phyloP scores from a whole-genome alignment of 2,329 filamentous ascomycete genomes.

The Orbilia quercus region DNA sequence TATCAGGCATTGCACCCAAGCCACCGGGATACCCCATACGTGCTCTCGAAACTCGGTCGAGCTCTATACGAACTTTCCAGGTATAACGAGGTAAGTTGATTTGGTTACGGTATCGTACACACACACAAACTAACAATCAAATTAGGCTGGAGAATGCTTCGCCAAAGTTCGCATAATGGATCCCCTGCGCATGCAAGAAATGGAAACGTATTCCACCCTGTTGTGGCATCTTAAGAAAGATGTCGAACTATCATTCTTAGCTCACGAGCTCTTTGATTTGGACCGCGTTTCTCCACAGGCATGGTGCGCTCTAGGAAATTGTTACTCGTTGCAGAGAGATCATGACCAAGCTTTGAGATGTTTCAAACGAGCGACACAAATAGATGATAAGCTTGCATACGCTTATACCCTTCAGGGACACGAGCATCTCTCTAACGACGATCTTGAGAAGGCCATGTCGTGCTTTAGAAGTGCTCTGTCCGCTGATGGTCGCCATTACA shows the following conservation, averaged over 20 bases:
- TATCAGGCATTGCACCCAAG: slow-evolving; percentile 76
- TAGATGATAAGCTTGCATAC: slow-evolving; percentile 91
- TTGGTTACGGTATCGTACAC: background rate
- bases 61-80: slow-evolving; percentile 90
- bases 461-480: slow-evolving; percentile 87
- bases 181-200: slow-evolving; percentile 86
- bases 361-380: slow-evolving; percentile 91
- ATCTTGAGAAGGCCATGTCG: slow-evolving; percentile 91
- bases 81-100: slow-evolving; percentile 73
- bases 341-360: slow-evolving; percentile 94
- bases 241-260: slow-evolving; percentile 88
- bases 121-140: slow-evolving; percentile 33
- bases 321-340: slow-evolving; percentile 89
- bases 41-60: slow-evolving; percentile 87
- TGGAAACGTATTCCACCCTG: slow-evolving; percentile 98
- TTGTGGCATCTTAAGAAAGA: slow-evolving; percentile 98
- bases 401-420: slow-evolving; percentile 96
- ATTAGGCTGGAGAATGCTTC: slow-evolving; percentile 81
- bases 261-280: slow-evolving; percentile 86
- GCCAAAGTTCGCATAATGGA: slow-evolving; percentile 80
- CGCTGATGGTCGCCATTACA: slow-evolving; percentile 90
- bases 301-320: slow-evolving; percentile 95
- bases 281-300: slow-evolving; percentile 91
- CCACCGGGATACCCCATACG: slow-evolving; percentile 93
- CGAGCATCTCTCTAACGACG: slow-evolving; percentile 94